phyloP scores from a whole-genome alignment of 352 stramenopile genomes.

The Globisporangium megalacanthum region DNA sequence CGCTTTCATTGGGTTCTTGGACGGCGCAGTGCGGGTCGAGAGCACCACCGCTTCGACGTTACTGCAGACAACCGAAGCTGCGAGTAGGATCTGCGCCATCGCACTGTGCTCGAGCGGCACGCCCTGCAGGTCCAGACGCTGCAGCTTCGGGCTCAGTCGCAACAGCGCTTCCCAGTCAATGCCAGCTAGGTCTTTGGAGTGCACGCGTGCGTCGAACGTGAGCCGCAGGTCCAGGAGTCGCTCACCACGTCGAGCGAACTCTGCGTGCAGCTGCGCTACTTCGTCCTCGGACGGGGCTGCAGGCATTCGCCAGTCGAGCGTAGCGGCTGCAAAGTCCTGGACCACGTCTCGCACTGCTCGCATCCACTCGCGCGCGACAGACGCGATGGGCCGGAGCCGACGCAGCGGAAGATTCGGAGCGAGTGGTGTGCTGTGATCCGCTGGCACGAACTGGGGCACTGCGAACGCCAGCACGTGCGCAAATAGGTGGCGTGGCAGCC shows the following conservation, averaged over 20 bases:
- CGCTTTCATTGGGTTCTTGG: conserved; percentile 2
- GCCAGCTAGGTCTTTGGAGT: conserved; percentile 1
- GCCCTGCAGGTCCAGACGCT: conserved; percentile 18
- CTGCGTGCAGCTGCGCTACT: background rate
- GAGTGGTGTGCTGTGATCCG: background rate
- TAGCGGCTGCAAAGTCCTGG: background rate
- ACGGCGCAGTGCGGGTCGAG: conserved; percentile 6
- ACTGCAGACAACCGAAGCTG: conserved; percentile 6
- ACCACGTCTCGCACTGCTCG: conserved; percentile 1
- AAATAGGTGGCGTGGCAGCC: conserved; percentile 1
- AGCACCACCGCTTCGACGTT: conserved; percentile 17
- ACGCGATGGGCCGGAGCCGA: background rate
- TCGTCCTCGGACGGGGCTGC: background rate
- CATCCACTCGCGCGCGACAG: conserved; percentile 3
- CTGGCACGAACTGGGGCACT: conserved; percentile 3
- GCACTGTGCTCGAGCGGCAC: conserved; percentile 16
- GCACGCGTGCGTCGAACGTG: background rate
- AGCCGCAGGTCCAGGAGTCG: conserved; percentile 6
- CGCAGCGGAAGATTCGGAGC: conserved; percentile 11
- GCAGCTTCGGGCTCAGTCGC: conserved; percentile 4
- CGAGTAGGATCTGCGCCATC: conserved; percentile 6
- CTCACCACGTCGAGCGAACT: conserved; percentile 8
- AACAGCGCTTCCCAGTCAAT: conserved; percentile 17
- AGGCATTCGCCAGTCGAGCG: conserved; percentile 3
- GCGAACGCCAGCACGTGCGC: conserved; percentile 9